Evolutionary conservation across 495 filamentous ascomycete genomes (phyloP).

Genomic region (Trichoderma asperelloides): DNA sequence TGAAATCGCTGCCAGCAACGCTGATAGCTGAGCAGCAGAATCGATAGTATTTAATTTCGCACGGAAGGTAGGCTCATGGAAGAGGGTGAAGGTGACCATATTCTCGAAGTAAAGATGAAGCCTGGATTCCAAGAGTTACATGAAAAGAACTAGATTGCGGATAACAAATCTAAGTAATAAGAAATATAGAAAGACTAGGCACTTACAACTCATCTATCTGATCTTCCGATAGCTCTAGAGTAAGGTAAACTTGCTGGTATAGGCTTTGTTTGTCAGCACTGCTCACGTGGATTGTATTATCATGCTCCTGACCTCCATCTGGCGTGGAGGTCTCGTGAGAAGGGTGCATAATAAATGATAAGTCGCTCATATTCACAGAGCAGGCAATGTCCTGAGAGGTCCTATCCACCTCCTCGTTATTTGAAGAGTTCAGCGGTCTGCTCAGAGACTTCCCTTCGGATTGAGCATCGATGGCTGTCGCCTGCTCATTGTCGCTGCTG

Average conservation of each 20-base stretch:
- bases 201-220: background rate
- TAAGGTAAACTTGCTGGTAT: too few relatives aligned
- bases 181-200: constrained; percentile 11
- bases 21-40: constrained; percentile 15
- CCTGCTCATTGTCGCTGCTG: too few relatives aligned
- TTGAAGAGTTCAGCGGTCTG: constrained; percentile 6
- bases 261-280: too few relatives aligned
- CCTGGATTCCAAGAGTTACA: constrained; percentile 11
- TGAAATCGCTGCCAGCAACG: constrained; percentile 24
- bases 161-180: too few relatives aligned
- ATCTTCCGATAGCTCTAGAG: too few relatives aligned
- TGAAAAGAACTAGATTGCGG: background rate
- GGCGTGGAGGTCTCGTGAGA: background rate
- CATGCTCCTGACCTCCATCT: background rate
- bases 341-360: constrained; percentile 4
- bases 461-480: too few relatives aligned
- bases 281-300: too few relatives aligned
- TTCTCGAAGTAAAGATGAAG: constrained; percentile 23
- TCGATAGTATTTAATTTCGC: constrained; percentile 19
- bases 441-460: constrained; percentile 5
- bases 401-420: background rate
- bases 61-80: constrained; percentile 19
- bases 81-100: constrained; percentile 23
- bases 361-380: background rate
- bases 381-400: too few relatives aligned